Conservation (phyloP, 331 rosid genomes). For the Acacia pycnantha region DNA sequence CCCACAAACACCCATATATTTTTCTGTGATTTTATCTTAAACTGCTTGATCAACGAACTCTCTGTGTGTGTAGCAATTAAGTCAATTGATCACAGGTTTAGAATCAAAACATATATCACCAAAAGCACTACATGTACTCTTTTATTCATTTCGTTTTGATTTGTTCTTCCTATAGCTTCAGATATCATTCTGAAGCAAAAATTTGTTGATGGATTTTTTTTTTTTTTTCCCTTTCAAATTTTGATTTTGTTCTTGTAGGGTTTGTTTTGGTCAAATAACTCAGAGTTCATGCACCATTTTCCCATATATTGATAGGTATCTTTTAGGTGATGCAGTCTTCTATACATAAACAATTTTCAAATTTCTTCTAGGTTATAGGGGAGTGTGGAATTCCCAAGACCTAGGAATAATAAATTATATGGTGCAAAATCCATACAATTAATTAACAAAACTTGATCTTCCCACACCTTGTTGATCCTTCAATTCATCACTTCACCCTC, state of each 20-base stretch:
- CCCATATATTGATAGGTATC: not conserved
- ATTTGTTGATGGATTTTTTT: not conserved
- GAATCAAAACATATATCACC: not conserved
- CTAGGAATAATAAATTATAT: conserved; percentile 2
- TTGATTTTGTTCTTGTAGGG: not conserved
- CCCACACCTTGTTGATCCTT: not conserved
- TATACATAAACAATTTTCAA: not conserved
- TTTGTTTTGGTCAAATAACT: not conserved
- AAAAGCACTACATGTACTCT: not conserved
- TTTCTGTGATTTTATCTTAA: not conserved
- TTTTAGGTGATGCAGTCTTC: not conserved
- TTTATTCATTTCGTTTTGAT: not conserved
- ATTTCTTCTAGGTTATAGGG: conserved; percentile 1
- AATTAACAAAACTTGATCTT: not conserved
- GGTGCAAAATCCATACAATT: not conserved
- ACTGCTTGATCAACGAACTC: not conserved
- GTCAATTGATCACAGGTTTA: not conserved
- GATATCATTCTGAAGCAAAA: not conserved
- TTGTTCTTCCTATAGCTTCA: not conserved
- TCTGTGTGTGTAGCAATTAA: not conserved
- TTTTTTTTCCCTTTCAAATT: not conserved
- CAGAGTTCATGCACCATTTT: not conserved
- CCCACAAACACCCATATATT: not conserved
- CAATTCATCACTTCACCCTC: not conserved
- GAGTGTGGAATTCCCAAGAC: not conserved